phyloP scores from a whole-genome alignment of 2,329 filamentous ascomycete species.

The Chrysoporthe cubensis region DNA sequence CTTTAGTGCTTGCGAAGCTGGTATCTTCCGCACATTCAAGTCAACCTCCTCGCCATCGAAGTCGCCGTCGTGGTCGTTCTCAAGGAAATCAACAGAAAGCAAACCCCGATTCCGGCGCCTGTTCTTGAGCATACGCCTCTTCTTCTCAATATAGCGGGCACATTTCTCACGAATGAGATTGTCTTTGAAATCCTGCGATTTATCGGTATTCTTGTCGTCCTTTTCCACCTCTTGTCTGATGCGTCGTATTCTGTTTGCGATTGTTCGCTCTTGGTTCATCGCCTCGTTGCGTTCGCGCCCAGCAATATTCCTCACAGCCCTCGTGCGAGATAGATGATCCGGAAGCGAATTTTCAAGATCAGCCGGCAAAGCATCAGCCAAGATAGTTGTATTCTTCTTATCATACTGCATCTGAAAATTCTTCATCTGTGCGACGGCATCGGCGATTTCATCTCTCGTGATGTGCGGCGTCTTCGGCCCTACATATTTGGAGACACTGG shows the following conservation, averaged over 20 bases:
- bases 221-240: constrained; percentile 6
- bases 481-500: neutral
- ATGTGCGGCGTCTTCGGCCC: neutral
- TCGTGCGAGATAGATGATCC: neutral
- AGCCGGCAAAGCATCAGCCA: constrained; percentile 9
- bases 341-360: constrained; percentile 7
- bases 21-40: neutral
- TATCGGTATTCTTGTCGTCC: neutral
- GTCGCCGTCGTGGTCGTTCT: neutral
- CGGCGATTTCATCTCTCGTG: constrained; percentile 6
- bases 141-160: constrained; percentile 9
- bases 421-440: neutral
- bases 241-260: neutral
- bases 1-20: constrained; percentile 17
- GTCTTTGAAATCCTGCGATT: constrained; percentile 9
- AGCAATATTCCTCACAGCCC: neutral
- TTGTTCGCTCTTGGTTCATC: constrained; percentile 1
- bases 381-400: neutral
- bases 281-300: neutral
- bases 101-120: neutral
- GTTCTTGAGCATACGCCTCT: constrained; percentile 2
- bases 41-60: neutral
- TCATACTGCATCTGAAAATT: constrained; percentile 1
- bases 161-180: neutral
- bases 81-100: constrained; percentile 10